Conservation (phyloP, 176 grass and related monocot species). For the Oryza nivara region DNA sequence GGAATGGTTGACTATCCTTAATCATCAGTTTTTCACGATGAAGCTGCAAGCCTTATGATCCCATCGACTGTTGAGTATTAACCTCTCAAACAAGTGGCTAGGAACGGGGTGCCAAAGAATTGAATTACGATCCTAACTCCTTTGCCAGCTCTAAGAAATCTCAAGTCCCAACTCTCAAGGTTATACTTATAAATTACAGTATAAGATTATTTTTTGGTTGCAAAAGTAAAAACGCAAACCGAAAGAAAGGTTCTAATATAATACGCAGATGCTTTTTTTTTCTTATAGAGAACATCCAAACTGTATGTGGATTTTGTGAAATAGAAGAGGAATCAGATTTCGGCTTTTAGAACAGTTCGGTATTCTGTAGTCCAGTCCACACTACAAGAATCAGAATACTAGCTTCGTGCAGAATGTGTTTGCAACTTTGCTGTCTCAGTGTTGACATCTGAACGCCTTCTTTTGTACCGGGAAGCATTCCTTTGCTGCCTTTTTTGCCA, state of each 20-base stretch:
- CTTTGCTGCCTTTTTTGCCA: neutral
- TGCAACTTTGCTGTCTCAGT: constrained; percentile 16
- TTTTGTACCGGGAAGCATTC: neutral
- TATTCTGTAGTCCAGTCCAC: neutral
- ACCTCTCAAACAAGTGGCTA: neutral
- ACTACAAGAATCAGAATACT: constrained; percentile 21
- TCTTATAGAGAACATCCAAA: too few relatives aligned
- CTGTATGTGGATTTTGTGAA: neutral
- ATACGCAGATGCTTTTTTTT: too few relatives aligned
- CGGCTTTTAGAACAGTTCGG: neutral
- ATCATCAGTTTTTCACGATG: neutral
- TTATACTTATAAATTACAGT: neutral
- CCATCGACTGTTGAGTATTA: neutral
- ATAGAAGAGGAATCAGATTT: neutral
- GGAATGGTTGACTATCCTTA: too few relatives aligned
- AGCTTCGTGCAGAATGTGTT: neutral
- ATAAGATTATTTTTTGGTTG: neutral
- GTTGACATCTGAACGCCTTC: neutral
- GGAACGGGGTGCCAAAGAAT: neutral
- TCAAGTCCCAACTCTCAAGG: neutral
- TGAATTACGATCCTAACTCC: neutral
- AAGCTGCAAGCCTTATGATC: neutral
- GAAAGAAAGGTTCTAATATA: neutral
- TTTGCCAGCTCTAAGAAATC: neutral
- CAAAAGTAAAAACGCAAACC: neutral